Evolutionary conservation across 148 eudicot species (phyloP), one percentile per base, ranked within the genome.

Genomic region (Arctostaphylos glauca): DNA sequence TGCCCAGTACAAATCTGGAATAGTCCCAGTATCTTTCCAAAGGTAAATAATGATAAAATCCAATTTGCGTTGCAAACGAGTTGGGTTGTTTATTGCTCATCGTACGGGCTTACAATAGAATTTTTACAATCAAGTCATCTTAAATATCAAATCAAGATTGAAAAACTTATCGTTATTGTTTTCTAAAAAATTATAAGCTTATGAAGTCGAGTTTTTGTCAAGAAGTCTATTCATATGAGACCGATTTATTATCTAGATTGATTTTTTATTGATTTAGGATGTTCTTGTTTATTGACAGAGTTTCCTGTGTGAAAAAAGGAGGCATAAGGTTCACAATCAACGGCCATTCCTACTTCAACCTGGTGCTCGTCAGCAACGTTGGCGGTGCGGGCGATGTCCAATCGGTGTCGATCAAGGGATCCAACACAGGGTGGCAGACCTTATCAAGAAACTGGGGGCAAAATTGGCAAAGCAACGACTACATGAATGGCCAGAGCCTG

Each of bases 1-100:
- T 18, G 91, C 90, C 15, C 81, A 84, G 18, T 89, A 89, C 25
- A 81, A 81, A 0, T 90, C 88, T 4, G 91, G 91, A 50, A 88
- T 89, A n/a, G 88, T 89, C 6, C 91, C 91, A 0, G 82, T 89
- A 1, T 54, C 80, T 31, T 89, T 80, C 62, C 59, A 86, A 64
- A 87, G 91, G 91, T 88, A 76, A 60, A 60, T 9, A 23, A 7
- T 23, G 2, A 2, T 23, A 58, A 0, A 8, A 2, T 31, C 18
- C 0, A 10, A 67, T 31, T 31, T 23, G 41, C 72, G 0, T 67
- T 12, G 38, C 13, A 16, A 59, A 58, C 1, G 6, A 6, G 1
- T 59, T 0, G 21, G 16, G 16, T 58, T 4, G 7, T 56, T 15
- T 58, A 4, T 16, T 15, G n/a, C 14, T 16, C 5, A 58, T n/a